These are phyloP conservation scores for Leccinum olivaceoglutinosum DNA, from an alignment of 1,284 basidiomycete species.

Conservation along the genomic window DNA sequence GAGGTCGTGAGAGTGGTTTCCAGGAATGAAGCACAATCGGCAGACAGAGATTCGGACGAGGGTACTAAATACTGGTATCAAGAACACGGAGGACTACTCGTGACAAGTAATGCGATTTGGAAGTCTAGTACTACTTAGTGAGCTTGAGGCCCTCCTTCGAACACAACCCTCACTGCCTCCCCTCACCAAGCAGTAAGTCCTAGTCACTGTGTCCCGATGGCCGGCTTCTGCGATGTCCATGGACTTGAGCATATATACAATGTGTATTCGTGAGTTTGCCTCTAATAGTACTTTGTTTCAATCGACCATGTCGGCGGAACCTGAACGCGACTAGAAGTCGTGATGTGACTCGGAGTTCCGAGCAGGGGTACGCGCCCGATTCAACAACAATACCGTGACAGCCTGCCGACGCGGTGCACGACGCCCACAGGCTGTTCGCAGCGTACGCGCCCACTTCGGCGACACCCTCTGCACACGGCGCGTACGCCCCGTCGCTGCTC, in stretches of 20 bases:
- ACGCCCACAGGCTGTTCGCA: constrained; percentile 57
- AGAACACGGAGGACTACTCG: constrained; percentile 39
- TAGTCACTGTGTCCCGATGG: no score
- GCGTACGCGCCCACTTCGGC: constrained; percentile 66
- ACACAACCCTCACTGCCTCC: no score
- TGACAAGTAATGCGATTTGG: constrained; percentile 9
- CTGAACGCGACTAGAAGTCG: no score
- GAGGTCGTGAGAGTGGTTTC: constrained; percentile 65
- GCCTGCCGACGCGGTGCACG: constrained; percentile 42
- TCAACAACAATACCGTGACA: constrained; percentile 1
- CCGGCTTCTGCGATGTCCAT: no score
- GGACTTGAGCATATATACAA: no score
- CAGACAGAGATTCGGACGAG: constrained; percentile 50
- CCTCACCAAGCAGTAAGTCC: no score
- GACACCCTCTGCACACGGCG: constrained; percentile 65
- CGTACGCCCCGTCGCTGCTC: constrained; percentile 13
- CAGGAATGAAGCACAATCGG: constrained; percentile 67
- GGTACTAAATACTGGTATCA: constrained; percentile 24
- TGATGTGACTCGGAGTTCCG: constrained; percentile 10
- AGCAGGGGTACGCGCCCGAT: constrained; percentile 8
- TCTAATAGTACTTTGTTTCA: no score
- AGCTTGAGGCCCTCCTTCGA: no score
- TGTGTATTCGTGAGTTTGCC: no score
- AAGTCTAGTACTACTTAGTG: no score
- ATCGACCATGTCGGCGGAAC: no score